Conservation (phyloP, 2,329 filamentous ascomycete genomes). For the Cytospora piceicola region DNA sequence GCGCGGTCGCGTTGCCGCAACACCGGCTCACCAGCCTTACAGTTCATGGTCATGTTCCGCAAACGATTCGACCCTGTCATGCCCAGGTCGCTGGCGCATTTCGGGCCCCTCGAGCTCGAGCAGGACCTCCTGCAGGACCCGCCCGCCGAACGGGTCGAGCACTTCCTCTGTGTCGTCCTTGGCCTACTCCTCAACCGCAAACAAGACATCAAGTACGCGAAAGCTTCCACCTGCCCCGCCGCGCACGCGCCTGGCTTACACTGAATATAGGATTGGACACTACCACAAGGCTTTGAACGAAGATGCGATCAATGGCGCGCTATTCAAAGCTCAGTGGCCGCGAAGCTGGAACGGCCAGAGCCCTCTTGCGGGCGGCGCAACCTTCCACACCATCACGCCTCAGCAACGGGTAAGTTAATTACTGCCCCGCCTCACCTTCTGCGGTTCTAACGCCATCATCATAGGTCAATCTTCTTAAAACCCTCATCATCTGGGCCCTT, state of each 20-base stretch:
- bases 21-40: slow-evolving; percentile 42
- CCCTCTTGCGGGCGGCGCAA: slow-evolving; percentile 77
- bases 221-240: slow-evolving; percentile 4
- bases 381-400: slow-evolving; percentile 81
- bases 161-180: slow-evolving; percentile 85
- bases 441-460: slow-evolving; percentile 31
- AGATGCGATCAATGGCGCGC: slow-evolving; percentile 73
- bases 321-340: slow-evolving; percentile 88
- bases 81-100: slow-evolving; percentile 82
- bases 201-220: slow-evolving; percentile 92
- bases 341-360: slow-evolving; percentile 80
- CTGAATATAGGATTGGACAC: slow-evolving; percentile 74
- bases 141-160: slow-evolving; percentile 84
- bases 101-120: slow-evolving; percentile 95
- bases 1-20: slow-evolving; percentile 50
- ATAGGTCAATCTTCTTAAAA: slow-evolving; percentile 81
- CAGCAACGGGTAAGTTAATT: slow-evolving; percentile 70
- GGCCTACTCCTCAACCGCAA: slow-evolving; percentile 92
- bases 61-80: slow-evolving; percentile 90
- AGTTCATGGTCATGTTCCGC: slow-evolving; percentile 99
- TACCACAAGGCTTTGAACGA: slow-evolving; percentile 85
- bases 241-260: slow-evolving; percentile 21
- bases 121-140: slow-evolving; percentile 76
- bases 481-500: slow-evolving; percentile 85
- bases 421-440: background rate